Base-by-base conservation (phyloP, 345 rosid genomes). In the Noccaea bulbosa region DNA sequence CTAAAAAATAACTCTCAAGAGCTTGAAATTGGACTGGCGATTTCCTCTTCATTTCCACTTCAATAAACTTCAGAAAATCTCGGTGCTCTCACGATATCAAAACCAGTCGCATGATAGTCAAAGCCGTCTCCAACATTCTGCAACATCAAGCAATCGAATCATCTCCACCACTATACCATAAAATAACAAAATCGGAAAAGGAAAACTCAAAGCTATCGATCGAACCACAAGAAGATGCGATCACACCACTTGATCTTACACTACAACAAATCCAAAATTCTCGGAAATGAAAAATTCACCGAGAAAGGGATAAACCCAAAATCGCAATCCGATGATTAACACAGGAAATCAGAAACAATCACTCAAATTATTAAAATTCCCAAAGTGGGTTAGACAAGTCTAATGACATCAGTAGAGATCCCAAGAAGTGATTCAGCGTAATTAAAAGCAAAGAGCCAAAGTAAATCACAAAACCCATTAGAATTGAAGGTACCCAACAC, bases 1-100 rank as follows among this genome's bases (percentile, higher is more conserved):
- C 90, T 47, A 81, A 78, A 78, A 85, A 93, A 65, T 84, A 81
- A 47, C 70, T 65, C 77, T 85, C 88, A 38, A 94, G 95, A 47
- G 90, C 85, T 77, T 83, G 75, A 80, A 85, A 83, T 82, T 89
- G 97, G 41, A 62, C 72, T 15, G 85, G 80, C 15, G 96, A 81
- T 81, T 94, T 91, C 77, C 81, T 91, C 88, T 83, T 89, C 81
- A 76, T 81, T 41, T 82, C 82, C 7, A 24, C 46, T 15, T 52
- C 15, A 37, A 37, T 56, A 56, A 32, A 45, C 38, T 17, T 38
- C 54, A 57, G 2, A 8, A 8, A 47, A 11, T 39, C 32, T 52
- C 48, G 1, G 1, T 22, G 8, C 48, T 52, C 47, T 57, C 43
- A 45, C 54, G 46, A 40, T 44, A 37, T 11, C 34, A 46, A 64